Evolutionary conservation across 306 rosid species (phyloP).

Genomic region (Vigna reflexopilosa): DNA sequence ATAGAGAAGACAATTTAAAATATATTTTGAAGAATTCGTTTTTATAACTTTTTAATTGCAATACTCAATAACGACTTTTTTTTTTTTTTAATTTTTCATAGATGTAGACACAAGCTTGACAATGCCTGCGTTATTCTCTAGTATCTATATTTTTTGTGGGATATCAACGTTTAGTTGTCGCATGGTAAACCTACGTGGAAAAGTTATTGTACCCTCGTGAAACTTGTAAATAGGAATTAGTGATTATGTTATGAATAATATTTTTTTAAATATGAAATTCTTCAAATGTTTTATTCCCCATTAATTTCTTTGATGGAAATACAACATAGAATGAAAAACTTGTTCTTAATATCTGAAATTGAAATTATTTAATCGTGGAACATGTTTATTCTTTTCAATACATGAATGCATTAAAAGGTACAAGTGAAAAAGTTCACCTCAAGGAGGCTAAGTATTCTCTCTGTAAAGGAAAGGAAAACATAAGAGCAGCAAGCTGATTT

Average conservation of each 20-base stretch:
- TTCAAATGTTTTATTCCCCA: not conserved
- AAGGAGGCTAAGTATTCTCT: not conserved
- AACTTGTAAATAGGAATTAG: slow-evolving; percentile 5
- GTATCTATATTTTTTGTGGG: not conserved
- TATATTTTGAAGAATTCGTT: too few species aligned
- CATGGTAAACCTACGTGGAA: not conserved
- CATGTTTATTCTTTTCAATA: not conserved
- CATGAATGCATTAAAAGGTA: not conserved
- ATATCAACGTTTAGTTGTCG: not conserved
- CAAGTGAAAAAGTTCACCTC: not conserved
- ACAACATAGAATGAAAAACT: not conserved
- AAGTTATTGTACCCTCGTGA: slow-evolving; percentile 22
- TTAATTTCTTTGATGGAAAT: not conserved
- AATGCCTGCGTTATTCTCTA: too few species aligned
- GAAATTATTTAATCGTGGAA: not conserved
- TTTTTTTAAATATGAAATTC: not conserved
- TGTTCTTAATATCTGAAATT: not conserved
- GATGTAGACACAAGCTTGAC: too few species aligned
- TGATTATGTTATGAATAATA: not conserved
- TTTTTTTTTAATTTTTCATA: too few species aligned
- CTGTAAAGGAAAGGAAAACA: not conserved
- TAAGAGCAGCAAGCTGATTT: not conserved
- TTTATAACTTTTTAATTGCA: too few species aligned
- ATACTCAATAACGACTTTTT: too few species aligned
- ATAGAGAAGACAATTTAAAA: too few species aligned